Conservation (phyloP, 768 basidiomycete species). For the Phlebiopsis gigantea region DNA sequence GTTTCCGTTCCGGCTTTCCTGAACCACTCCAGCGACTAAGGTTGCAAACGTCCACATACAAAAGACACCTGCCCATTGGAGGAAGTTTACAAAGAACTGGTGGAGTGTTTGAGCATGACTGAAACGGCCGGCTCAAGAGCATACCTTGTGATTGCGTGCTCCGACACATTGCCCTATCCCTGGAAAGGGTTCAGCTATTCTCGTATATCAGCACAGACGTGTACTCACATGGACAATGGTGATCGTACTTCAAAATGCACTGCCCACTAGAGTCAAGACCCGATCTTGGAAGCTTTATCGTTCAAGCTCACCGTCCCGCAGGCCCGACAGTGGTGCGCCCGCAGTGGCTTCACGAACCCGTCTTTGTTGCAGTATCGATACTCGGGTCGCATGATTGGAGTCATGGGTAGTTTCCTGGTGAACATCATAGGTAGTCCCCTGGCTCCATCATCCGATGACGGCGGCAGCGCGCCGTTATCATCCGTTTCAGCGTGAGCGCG, state of each 20-base stretch:
- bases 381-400: slow-evolving; percentile 51
- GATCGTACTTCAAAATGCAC: slow-evolving; percentile 83
- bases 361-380: slow-evolving; percentile 65
- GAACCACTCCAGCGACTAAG: slow-evolving; percentile 48
- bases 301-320: slow-evolving; percentile 71
- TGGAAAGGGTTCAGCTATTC: slow-evolving; percentile 16
- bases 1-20: slow-evolving; percentile 17
- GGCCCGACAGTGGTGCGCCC: slow-evolving; percentile 74
- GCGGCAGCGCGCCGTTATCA: background rate
- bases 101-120: background rate
- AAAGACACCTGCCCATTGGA: slow-evolving; percentile 55
- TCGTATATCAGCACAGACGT: background rate
- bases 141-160: slow-evolving; percentile 83
- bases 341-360: slow-evolving; percentile 62
- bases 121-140: slow-evolving; percentile 10
- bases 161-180: slow-evolving; percentile 97
- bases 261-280: slow-evolving; percentile 24
- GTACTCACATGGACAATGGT: slow-evolving; percentile 81
- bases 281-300: background rate
- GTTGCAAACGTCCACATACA: slow-evolving; percentile 60
- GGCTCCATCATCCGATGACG: background rate
- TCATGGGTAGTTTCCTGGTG: slow-evolving; percentile 30
- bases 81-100: slow-evolving; percentile 84
- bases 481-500: slow-evolving; percentile 11
- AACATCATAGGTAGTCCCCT: slow-evolving; percentile 16